phyloP scores from a whole-genome alignment of 1,284 basidiomycete genomes.

The Erythrobasidium hasegawianum region DNA sequence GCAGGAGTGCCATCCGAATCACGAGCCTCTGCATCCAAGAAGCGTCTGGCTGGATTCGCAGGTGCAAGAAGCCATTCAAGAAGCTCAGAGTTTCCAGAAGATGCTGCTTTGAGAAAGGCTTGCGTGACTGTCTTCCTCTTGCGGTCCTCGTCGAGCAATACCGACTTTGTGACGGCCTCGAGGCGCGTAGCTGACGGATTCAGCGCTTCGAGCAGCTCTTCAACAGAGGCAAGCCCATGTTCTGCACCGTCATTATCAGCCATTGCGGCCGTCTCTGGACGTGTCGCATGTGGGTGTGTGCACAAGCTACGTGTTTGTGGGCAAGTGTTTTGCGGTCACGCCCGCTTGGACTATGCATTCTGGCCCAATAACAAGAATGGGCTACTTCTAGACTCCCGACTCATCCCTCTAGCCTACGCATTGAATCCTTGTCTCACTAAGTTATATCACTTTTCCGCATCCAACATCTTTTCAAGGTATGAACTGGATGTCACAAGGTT shows the following conservation, averaged over 20 bases:
- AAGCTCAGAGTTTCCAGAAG: slow-evolving; percentile 40
- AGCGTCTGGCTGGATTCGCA: slow-evolving; percentile 31
- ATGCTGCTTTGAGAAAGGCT: slow-evolving; percentile 39
- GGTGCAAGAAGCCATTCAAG: slow-evolving; percentile 43
- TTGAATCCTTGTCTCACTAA: too few species aligned
- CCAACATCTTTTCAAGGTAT: too few species aligned
- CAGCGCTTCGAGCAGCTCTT: slow-evolving; percentile 28
- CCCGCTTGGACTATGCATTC: too few species aligned
- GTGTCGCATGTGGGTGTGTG: too few species aligned
- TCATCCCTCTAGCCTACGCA: too few species aligned
- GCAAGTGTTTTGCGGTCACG: too few species aligned
- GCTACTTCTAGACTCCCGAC: too few species aligned
- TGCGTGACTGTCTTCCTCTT: slow-evolving; percentile 40
- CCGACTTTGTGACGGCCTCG: slow-evolving; percentile 5
- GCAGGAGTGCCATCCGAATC: slow-evolving; percentile 44
- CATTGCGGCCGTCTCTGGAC: too few species aligned
- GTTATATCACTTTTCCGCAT: too few species aligned
- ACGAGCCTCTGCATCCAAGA: slow-evolving; percentile 40
- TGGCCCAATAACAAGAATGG: too few species aligned
- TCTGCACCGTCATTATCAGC: neutral
- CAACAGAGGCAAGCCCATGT: neutral
- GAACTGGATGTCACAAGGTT: too few species aligned
- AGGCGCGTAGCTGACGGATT: slow-evolving; percentile 14
- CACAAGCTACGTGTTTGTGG: too few species aligned
- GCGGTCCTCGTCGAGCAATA: slow-evolving; percentile 10